Percentiles rank a stretch among this genome's conserved stretches.
These are phyloP conservation scores for Skeletonema potamos DNA, from an alignment of 108 stramenopile species.

Conservation along the genomic window DNA sequence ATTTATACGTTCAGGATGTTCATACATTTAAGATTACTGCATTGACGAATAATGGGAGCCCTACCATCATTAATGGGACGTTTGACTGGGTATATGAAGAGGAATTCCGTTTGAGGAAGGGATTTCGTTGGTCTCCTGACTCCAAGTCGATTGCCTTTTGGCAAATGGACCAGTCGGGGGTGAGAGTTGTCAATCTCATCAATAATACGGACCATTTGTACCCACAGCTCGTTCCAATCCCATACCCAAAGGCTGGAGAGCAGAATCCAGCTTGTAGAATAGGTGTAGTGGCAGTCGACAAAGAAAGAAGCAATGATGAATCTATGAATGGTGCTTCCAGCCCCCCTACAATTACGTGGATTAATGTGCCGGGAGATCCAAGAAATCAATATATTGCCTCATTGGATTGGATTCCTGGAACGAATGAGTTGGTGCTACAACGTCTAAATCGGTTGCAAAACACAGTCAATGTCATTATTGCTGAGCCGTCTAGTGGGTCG, in stretches of 20 bases:
- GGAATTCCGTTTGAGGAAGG: constrained; percentile 39
- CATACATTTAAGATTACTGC: constrained; percentile 39
- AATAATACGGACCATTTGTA: constrained; percentile 49
- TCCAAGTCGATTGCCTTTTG: constrained; percentile 42
- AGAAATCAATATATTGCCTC: constrained; percentile 49
- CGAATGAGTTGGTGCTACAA: constrained; percentile 40
- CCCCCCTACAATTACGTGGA: constrained; percentile 33
- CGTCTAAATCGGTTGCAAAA: constrained; percentile 43
- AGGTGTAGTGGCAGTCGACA: constrained; percentile 31
- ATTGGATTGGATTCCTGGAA: constrained; percentile 41
- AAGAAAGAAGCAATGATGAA: not conserved
- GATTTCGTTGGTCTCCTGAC: constrained; percentile 38
- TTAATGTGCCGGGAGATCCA: constrained; percentile 41
- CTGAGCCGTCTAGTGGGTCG: constrained; percentile 25
- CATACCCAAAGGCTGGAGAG: constrained; percentile 48
- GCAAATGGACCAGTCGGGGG: constrained; percentile 41
- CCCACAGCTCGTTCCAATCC: constrained; percentile 38
- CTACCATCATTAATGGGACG: constrained; percentile 32
- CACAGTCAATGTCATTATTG: constrained; percentile 40
- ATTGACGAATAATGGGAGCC: constrained; percentile 28
- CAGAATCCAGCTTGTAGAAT: constrained; percentile 37
- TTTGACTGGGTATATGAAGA: constrained; percentile 50
- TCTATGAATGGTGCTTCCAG: not conserved
- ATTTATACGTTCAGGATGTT: constrained; percentile 43
- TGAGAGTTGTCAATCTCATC: constrained; percentile 41